A percentile compares a stretch with the other conserved stretches of the same genome.
Conservation (phyloP, 805 yeast genomes). For the Kodamaea lidongshanica region DNA sequence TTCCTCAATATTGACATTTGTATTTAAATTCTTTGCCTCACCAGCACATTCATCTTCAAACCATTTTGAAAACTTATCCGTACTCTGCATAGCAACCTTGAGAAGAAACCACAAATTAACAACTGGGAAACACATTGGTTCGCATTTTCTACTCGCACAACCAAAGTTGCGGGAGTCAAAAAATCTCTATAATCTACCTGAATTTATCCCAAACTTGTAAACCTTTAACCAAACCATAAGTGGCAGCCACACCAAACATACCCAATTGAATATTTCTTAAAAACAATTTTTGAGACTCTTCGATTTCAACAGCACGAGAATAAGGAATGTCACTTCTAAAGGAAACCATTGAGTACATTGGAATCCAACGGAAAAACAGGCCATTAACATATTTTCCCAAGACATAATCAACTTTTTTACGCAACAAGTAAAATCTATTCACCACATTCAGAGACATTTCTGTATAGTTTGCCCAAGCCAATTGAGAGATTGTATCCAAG, state of each 20-base stretch:
- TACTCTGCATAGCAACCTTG: no score
- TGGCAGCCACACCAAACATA: slow-evolving; percentile 7
- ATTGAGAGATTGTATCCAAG: slow-evolving; percentile 64
- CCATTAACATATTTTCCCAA: slow-evolving; percentile 56
- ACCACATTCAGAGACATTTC: slow-evolving; percentile 85
- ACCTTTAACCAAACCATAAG: slow-evolving; percentile 7
- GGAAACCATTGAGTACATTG: slow-evolving; percentile 88
- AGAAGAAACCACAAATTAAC: no score
- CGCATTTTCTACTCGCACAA: no score
- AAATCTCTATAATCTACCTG: slow-evolving; percentile 4
- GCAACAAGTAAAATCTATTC: slow-evolving; percentile 49
- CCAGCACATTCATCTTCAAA: no score
- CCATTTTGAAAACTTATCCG: no score
- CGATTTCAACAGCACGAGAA: slow-evolving; percentile 54
- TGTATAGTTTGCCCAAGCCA: slow-evolving; percentile 73
- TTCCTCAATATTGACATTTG: no score
- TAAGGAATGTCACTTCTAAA: slow-evolving; percentile 80
- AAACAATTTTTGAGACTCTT: slow-evolving; percentile 49
- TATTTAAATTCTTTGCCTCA: no score
- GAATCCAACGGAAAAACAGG: slow-evolving; percentile 53
- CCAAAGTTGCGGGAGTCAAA: not conserved
- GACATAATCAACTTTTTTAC: slow-evolving; percentile 63
- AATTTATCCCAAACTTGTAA: slow-evolving; percentile 7
- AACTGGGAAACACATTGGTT: no score
- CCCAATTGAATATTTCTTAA: slow-evolving; percentile 30